Evolutionary conservation across 331 rosid species (phyloP).

Genomic region (Dryas integrifolia): DNA sequence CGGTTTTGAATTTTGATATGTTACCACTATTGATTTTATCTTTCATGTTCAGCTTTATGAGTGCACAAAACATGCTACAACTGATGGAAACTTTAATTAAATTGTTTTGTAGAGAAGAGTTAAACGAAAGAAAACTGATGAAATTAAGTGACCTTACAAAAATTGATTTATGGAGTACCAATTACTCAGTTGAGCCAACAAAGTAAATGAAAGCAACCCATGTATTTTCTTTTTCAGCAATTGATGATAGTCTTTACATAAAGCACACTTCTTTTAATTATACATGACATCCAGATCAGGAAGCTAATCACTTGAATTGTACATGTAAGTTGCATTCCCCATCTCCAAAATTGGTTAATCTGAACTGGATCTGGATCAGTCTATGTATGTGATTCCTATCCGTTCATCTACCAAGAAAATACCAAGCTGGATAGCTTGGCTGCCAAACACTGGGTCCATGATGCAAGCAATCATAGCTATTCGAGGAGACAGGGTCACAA

Average conservation of each 20-base stretch:
- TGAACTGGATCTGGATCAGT: constrained; percentile 31
- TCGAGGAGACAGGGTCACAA: constrained; percentile 18
- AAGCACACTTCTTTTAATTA: constrained; percentile 30
- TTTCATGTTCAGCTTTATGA: no score
- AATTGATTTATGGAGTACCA: no score
- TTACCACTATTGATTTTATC: no score
- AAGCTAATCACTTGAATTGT: constrained; percentile 25
- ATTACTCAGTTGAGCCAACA: neutral
- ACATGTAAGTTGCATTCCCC: constrained; percentile 19
- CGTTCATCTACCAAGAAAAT: constrained; percentile 11
- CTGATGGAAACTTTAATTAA: neutral
- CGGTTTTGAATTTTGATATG: no score
- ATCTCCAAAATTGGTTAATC: constrained; percentile 28
- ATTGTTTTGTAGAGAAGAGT: neutral
- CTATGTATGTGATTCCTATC: constrained; percentile 27
- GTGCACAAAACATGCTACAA: constrained; percentile 1
- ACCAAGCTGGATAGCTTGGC: constrained; percentile 24
- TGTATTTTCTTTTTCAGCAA: constrained; percentile 16
- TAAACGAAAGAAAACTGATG: neutral
- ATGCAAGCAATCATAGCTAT: constrained; percentile 26
- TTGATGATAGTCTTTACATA: constrained; percentile 32
- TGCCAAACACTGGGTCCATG: constrained; percentile 25
- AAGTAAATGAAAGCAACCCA: constrained; percentile 26
- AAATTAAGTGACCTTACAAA: no score
- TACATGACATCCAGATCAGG: constrained; percentile 36